Evolutionary conservation across 2,329 filamentous ascomycete species (phyloP).

Genomic region (Arthrobotrys sphaeroides): DNA sequence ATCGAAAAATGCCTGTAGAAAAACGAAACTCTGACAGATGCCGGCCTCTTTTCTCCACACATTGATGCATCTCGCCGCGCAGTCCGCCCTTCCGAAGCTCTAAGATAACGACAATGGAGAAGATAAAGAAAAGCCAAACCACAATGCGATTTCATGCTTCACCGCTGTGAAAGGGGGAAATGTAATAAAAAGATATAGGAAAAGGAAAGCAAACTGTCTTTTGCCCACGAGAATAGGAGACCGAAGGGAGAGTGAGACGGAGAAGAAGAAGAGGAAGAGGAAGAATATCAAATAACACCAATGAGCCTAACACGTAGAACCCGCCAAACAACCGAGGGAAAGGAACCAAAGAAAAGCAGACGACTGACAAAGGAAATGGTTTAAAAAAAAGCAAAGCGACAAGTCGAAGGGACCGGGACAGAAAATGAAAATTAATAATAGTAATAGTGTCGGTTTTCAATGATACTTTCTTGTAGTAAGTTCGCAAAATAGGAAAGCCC

Average conservation of each 20-base stretch:
- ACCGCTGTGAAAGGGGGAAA: too few species aligned
- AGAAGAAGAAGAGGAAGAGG: neutral
- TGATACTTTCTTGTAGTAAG: conserved; percentile 10
- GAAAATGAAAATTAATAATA: neutral
- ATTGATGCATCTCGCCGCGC: too few species aligned
- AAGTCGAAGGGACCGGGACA: neutral
- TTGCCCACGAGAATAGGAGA: neutral
- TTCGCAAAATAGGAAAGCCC: conserved; percentile 11
- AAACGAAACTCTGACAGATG: too few species aligned
- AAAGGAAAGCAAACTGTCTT: neutral
- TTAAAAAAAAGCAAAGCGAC: neutral
- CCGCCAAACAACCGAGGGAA: conserved; percentile 2
- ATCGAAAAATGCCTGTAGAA: too few species aligned
- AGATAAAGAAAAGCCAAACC: too few species aligned
- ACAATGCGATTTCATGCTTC: neutral
- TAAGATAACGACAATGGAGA: too few species aligned
- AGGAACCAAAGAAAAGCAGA: neutral
- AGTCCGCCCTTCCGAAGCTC: too few species aligned
- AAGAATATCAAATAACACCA: too few species aligned
- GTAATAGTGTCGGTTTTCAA: neutral
- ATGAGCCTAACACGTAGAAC: neutral
- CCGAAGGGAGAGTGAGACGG: too few species aligned
- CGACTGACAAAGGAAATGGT: neutral
- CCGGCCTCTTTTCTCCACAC: too few species aligned
- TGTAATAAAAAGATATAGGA: neutral